phyloP scores from a whole-genome alignment of 768 basidiomycete species.

The Kwoniella europaea region DNA sequence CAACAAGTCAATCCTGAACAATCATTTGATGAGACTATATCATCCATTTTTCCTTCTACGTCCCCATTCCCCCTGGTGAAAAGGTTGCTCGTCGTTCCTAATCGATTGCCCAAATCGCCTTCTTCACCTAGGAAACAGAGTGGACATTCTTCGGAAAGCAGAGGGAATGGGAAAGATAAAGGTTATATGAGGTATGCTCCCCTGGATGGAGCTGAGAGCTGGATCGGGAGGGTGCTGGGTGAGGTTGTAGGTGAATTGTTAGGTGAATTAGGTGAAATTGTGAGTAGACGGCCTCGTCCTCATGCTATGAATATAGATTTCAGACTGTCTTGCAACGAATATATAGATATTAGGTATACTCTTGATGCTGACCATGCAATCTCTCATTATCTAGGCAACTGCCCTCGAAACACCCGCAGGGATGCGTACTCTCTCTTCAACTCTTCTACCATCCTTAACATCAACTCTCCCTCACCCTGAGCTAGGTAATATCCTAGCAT shows the following conservation, averaged over 20 bases:
- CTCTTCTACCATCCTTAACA: conserved; percentile 56
- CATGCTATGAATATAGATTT: no score
- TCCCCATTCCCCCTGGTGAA: conserved; percentile 77
- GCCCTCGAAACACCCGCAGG: conserved; percentile 80
- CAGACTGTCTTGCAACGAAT: no score
- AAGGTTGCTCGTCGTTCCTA: conserved; percentile 38
- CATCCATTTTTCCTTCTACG: conserved; percentile 70
- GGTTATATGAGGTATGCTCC: conserved; percentile 66
- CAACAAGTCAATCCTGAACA: conserved; percentile 60
- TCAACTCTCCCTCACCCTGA: conserved; percentile 34
- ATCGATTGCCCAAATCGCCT: conserved; percentile 26
- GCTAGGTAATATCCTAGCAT: conserved; percentile 16
- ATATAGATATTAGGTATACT: no score
- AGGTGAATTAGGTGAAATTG: conserved; percentile 81
- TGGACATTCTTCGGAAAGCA: background rate
- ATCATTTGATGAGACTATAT: conserved; percentile 71
- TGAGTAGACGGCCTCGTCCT: conserved; percentile 60
- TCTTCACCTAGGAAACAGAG: conserved; percentile 58
- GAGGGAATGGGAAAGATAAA: conserved; percentile 62
- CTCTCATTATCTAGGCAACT: conserved; percentile 65
- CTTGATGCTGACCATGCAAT: conserved; percentile 12
- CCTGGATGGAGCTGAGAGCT: conserved; percentile 74
- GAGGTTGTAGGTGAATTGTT: conserved; percentile 87
- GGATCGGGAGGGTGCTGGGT: conserved; percentile 84
- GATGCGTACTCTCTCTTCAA: conserved; percentile 72